Evolutionary conservation across 2,329 filamentous ascomycete species (phyloP).

Genomic region (Alternaria panax): DNA sequence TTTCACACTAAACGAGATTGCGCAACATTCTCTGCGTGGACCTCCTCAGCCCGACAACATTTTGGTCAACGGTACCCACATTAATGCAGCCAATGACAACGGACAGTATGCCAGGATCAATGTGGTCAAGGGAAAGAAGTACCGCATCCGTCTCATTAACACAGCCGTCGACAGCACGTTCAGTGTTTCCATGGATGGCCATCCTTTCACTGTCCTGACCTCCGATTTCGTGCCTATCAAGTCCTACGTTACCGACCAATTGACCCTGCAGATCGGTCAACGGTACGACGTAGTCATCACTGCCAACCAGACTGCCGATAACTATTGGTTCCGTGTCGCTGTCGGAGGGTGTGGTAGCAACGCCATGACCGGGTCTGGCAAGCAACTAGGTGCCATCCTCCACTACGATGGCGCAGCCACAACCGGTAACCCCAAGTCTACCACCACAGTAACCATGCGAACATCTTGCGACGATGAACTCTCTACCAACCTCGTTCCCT

Average conservation of each 20-base stretch:
- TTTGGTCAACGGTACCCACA: constrained; percentile 64
- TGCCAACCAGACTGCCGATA: constrained; percentile 54
- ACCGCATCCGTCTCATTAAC: constrained; percentile 68
- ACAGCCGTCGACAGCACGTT: constrained; percentile 47
- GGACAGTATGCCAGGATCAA: constrained; percentile 46
- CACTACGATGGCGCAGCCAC: constrained; percentile 47
- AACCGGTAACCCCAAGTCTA: constrained; percentile 46
- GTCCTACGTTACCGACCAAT: constrained; percentile 45
- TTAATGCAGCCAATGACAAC: constrained; percentile 50
- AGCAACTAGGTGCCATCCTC: constrained; percentile 49
- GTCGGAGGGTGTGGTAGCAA: constrained; percentile 47
- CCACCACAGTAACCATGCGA: constrained; percentile 39
- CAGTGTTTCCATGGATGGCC: constrained; percentile 49
- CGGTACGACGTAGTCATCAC: constrained; percentile 58
- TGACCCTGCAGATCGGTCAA: constrained; percentile 48
- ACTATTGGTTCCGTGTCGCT: constrained; percentile 57
- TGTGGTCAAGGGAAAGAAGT: constrained; percentile 58
- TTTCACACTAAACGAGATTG: constrained; percentile 42
- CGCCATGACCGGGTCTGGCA: constrained; percentile 35
- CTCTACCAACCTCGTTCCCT: constrained; percentile 45
- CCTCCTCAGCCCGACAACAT: constrained; percentile 55
- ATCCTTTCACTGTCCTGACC: constrained; percentile 53
- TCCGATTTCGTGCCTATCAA: constrained; percentile 55
- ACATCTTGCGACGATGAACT: constrained; percentile 51
- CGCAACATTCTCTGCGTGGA: constrained; percentile 40